These are phyloP conservation scores for Penicillium sp. DNA, from an alignment of 2,329 filamentous ascomycete genomes.

Conservation along the genomic window DNA sequence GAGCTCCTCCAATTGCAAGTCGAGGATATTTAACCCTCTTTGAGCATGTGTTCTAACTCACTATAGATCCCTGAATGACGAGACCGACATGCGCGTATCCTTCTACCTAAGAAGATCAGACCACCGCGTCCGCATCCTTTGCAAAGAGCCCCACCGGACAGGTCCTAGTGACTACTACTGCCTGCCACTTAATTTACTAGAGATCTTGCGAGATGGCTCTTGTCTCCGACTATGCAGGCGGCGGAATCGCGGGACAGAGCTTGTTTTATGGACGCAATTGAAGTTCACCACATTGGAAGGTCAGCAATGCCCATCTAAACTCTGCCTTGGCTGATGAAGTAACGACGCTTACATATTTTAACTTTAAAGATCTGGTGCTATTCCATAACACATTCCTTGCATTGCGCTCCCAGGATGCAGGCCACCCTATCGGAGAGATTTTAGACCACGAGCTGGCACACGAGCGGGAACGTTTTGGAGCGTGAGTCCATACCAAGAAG, in stretches of 20 bases:
- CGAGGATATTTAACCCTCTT: neutral
- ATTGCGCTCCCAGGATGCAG: constrained; percentile 49
- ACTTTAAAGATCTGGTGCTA: constrained; percentile 44
- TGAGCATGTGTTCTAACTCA: neutral
- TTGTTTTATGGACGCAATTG: constrained; percentile 47
- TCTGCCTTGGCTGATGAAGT: neutral
- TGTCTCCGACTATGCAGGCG: constrained; percentile 35
- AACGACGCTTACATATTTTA: neutral
- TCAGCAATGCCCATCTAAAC: constrained; percentile 20
- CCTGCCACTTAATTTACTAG: constrained; percentile 43
- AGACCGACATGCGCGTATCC: constrained; percentile 37
- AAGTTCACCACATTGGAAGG: constrained; percentile 50
- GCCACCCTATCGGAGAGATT: constrained; percentile 32
- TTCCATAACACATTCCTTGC: constrained; percentile 52
- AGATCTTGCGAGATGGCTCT: constrained; percentile 31
- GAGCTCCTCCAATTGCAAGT: constrained; percentile 34
- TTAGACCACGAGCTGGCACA: constrained; percentile 45
- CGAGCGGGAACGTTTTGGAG: constrained; percentile 44
- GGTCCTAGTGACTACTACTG: constrained; percentile 42
- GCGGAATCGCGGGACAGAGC: constrained; percentile 30
- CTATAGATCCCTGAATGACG: constrained; percentile 41
- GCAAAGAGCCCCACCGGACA: constrained; percentile 38
- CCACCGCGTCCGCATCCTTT: constrained; percentile 47
- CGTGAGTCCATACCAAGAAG: constrained; percentile 27
- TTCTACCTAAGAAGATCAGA: constrained; percentile 48